A percentile compares a stretch with the other conserved stretches of the same genome.
phyloP scores from a whole-genome alignment of 352 stramenopile genomes.

The Phytophthora podocarpi region DNA sequence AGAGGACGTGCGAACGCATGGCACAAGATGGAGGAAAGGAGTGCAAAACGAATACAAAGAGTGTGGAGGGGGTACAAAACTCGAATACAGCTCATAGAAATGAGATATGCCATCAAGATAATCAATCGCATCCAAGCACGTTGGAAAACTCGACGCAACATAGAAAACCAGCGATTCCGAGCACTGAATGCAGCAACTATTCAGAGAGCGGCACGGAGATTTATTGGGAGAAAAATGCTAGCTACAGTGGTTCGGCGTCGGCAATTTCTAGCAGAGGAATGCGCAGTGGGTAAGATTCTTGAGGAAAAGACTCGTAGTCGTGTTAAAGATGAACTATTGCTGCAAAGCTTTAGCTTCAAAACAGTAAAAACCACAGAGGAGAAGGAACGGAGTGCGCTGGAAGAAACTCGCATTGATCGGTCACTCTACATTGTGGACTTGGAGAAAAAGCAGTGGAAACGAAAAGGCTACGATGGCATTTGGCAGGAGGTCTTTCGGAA shows the following conservation, averaged over 20 bases:
- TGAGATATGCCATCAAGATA: conserved; percentile 46
- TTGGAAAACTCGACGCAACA: conserved; percentile 43
- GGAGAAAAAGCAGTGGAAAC: conserved; percentile 45
- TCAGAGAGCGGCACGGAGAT: conserved; percentile 44
- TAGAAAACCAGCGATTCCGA: conserved; percentile 32
- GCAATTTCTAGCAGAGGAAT: conserved; percentile 60
- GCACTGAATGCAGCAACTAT: conserved; percentile 37
- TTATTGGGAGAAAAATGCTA: conserved; percentile 46
- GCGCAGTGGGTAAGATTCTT: conserved; percentile 53
- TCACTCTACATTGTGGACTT: conserved; percentile 47
- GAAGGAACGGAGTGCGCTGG: background rate
- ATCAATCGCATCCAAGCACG: conserved; percentile 56
- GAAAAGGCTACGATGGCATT: conserved; percentile 63
- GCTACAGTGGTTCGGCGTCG: conserved; percentile 42
- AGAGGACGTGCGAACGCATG: conserved; percentile 47
- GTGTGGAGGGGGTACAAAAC: conserved; percentile 60
- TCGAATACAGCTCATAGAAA: conserved; percentile 46
- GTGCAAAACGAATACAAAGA: conserved; percentile 54
- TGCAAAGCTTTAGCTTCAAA: conserved; percentile 68
- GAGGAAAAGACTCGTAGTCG: conserved; percentile 49
- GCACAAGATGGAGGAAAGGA: conserved; percentile 42
- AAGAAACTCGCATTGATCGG: conserved; percentile 40
- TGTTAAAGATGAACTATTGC: conserved; percentile 60
- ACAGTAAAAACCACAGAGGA: conserved; percentile 28
- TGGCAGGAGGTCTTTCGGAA: conserved; percentile 74